These are phyloP conservation scores for Cajanus cajan DNA, from an alignment of 306 rosid genomes.

Conservation along the genomic window DNA sequence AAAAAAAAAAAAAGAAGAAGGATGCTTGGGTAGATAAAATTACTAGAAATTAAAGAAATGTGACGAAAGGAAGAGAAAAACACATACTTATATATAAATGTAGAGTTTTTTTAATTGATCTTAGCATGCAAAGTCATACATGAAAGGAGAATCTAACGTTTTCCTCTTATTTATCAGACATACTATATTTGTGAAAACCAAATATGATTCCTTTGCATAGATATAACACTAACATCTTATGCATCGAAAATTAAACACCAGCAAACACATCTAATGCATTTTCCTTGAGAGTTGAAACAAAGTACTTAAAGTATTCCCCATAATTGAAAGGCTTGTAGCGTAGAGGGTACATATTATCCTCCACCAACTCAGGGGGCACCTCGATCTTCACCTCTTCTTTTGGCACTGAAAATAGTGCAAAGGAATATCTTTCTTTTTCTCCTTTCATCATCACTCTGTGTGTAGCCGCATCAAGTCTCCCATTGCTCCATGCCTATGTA, in stretches of 20 bases:
- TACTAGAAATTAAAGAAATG: too few species aligned
- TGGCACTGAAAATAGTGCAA: slow-evolving; percentile 41
- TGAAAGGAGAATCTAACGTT: too few species aligned
- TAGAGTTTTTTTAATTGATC: too few species aligned
- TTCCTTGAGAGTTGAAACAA: slow-evolving; percentile 31
- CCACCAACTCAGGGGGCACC: slow-evolving; percentile 52
- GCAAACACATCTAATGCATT: slow-evolving; percentile 54
- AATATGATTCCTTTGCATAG: too few species aligned
- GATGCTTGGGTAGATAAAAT: too few species aligned
- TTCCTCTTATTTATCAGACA: too few species aligned
- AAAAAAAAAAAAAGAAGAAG: too few species aligned
- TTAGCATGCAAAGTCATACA: too few species aligned
- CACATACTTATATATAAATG: too few species aligned
- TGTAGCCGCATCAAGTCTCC: slow-evolving; percentile 48
- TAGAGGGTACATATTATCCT: slow-evolving; percentile 47
- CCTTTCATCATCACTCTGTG: slow-evolving; percentile 56
- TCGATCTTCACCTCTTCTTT: slow-evolving; percentile 40
- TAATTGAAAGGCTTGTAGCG: slow-evolving; percentile 46
- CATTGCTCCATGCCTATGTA: slow-evolving; percentile 73
- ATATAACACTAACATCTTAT: not conserved
- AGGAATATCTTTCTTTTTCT: slow-evolving; percentile 47
- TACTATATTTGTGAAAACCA: too few species aligned
- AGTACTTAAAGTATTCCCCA: slow-evolving; percentile 38
- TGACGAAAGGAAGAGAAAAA: too few species aligned
- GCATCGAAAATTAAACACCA: slow-evolving; percentile 25